Base-by-base conservation (phyloP, 1,284 basidiomycete genomes). In the Omphalotus olearius region DNA sequence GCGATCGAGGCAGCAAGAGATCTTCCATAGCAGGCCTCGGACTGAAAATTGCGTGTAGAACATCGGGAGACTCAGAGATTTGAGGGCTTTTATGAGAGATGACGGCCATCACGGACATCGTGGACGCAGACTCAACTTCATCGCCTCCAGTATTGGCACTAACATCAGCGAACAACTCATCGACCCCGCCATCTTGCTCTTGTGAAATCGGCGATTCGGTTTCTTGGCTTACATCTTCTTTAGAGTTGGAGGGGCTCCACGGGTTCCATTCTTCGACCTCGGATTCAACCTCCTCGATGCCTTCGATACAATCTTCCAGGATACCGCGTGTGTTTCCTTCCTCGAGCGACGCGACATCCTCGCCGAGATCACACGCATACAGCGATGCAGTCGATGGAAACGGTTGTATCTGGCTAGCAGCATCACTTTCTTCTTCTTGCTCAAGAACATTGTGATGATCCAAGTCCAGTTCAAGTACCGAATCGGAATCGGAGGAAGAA, bases 331-430 rank as follows among this genome's bases (percentile, higher is more conserved):
- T 5, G 6, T 42, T 14, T 23, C 20, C 26, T 17, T 20, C 41
- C 20, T 14, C 10, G 7, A 5, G 7, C 18, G 17, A 35, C 13
- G 28, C 17, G 16, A 17, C 47, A 14, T 35, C 45, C 17, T 25
- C 42, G 18, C 23, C 43, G 23, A 23, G 23, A 11, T 4, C 18
- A 4, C 20, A 6, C 45, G 25, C 23, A 44, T 45, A 36, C 3
- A 55, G 35, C n/a, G 57, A 58, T 0, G 57, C 57, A 11, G 57
- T 54, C 7, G 57, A 58, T 7, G 57, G 57, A 43, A 58, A 54
- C 11, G 57, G 55, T 33, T 56, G 57, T 5, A 56, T 37, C n/a
- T 43, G 50, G 16, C 57, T 58, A 10, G 14, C 30, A 23, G 30
- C 18, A 23, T 40, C 45, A 36, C 36, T 35, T 14, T 46, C 46